Base-by-base conservation (phyloP, 148 eudicot genomes). In the Dianthus caryophyllus region DNA sequence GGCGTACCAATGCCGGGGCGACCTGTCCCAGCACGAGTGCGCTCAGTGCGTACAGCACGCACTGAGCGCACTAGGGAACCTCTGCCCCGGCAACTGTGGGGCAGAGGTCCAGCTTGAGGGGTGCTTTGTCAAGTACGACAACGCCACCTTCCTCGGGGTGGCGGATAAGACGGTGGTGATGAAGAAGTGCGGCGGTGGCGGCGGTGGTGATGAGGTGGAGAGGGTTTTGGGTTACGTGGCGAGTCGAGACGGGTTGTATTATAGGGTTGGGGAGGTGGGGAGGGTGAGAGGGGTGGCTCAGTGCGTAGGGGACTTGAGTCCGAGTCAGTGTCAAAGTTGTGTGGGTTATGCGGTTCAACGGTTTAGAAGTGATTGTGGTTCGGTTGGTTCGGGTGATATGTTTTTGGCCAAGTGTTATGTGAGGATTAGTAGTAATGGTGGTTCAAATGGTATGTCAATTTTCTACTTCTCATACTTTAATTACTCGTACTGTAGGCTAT, bases 111-210 rank as follows among this genome's bases (percentile, higher is more conserved):
- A 79, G 51, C 64, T 85, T 16, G 85, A 81, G 0, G 85, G 87
- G 0, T 85, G 90, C 78, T 77, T 81, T 29, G 71, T 83, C 30
- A 79, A 75, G 80, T 85, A 85, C 59, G 87, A 81, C 54, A 83
- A 81, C 66, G 61, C 57, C 0, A 64, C 83, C 1, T 85, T 85
- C 31, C 41, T 83, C 16, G 87, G 90, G 0, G 79, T 73, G 0
- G 79, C 79, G 72, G 90, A 85, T 66, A 81, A 83, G 77, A 58
- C 75, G 0, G 79, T 77, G 27, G 79, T 81, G 46, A 1, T 69
- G 29, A 69, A 65, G 61, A 79, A 77, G 61, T 85, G 90, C 51
- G 90, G 87, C 0, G 64, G 78, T 74, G 64, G 47, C 54, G 0
- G 85, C 61, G 53, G 51, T 36, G 87, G 65, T 43, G 50, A 33